These are phyloP conservation scores for Ilyonectria mors-panacis DNA, from an alignment of 2,329 filamentous ascomycete genomes.

Conservation along the genomic window DNA sequence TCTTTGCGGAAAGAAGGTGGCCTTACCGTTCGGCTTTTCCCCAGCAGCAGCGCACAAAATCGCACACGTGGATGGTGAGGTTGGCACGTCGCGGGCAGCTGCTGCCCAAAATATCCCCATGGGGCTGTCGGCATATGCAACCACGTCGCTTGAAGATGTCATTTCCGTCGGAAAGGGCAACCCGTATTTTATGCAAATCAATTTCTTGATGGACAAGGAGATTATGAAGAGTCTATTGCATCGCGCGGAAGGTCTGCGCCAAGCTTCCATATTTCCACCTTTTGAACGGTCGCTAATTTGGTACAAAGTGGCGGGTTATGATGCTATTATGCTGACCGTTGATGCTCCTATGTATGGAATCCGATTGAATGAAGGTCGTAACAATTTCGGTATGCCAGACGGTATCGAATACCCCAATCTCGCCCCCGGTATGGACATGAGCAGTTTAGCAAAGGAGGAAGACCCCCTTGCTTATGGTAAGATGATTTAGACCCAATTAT, in stretches of 20 bases:
- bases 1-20: conserved; percentile 12
- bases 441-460: conserved; percentile 1
- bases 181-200: conserved; percentile 28
- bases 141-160: conserved; percentile 7
- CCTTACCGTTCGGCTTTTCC: conserved; percentile 14
- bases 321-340: conserved; percentile 45
- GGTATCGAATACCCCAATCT: conserved; percentile 5
- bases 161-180: conserved; percentile 24
- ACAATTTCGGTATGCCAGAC: conserved; percentile 5
- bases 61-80: conserved; percentile 17
- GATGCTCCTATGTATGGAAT: conserved; percentile 41
- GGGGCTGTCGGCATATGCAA: conserved; percentile 9
- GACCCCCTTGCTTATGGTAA: conserved; percentile 8
- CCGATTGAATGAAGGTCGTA: conserved; percentile 1
- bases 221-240: conserved; percentile 28
- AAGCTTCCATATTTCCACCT: not conserved
- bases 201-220: conserved; percentile 17
- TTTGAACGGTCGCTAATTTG: not conserved
- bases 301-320: conserved; percentile 30
- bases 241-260: conserved; percentile 26
- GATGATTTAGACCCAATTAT: too few relatives aligned
- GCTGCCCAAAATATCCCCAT: not conserved
- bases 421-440: conserved; percentile 1
- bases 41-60: conserved; percentile 20
- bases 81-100: conserved; percentile 6